These are phyloP conservation scores for Aureobasidium melanogenum DNA, from an alignment of 2,329 filamentous ascomycete genomes.

Conservation along the genomic window DNA sequence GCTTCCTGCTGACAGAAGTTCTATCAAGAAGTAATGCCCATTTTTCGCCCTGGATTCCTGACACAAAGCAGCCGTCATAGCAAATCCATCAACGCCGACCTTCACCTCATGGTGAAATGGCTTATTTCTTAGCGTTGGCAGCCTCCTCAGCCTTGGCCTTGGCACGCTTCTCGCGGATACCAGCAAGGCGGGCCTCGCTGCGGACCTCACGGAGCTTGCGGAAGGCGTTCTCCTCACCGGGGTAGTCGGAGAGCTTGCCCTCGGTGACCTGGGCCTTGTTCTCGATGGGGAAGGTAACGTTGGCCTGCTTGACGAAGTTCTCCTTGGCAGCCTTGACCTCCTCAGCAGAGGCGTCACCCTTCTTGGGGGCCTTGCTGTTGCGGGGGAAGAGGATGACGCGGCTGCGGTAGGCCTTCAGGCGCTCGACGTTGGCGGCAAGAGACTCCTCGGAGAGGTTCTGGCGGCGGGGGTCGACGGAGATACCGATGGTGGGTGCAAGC, in stretches of 20 bases:
- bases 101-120: background rate
- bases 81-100: constrained; percentile 11
- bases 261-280: constrained; percentile 66
- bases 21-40: constrained; percentile 1
- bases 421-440: constrained; percentile 87
- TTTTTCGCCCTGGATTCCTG: background rate
- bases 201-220: constrained; percentile 74
- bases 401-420: constrained; percentile 94
- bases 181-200: constrained; percentile 70
- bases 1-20: constrained; percentile 9
- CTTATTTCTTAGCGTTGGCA: constrained; percentile 72
- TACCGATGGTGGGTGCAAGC: constrained; percentile 91
- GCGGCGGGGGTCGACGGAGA: constrained; percentile 91
- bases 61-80: constrained; percentile 12
- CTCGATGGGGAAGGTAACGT: constrained; percentile 61
- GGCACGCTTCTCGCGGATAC: constrained; percentile 86
- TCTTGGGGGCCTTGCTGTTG: constrained; percentile 88
- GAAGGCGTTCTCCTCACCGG: constrained; percentile 79
- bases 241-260: constrained; percentile 61
- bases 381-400: constrained; percentile 97
- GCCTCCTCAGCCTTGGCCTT: constrained; percentile 81
- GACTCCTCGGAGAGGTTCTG: constrained; percentile 96
- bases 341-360: constrained; percentile 78
- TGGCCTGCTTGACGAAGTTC: constrained; percentile 32
- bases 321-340: constrained; percentile 63